These are phyloP conservation scores for Sporothrix inflata DNA, from an alignment of 2,329 filamentous ascomycete genomes.

Conservation along the genomic window DNA sequence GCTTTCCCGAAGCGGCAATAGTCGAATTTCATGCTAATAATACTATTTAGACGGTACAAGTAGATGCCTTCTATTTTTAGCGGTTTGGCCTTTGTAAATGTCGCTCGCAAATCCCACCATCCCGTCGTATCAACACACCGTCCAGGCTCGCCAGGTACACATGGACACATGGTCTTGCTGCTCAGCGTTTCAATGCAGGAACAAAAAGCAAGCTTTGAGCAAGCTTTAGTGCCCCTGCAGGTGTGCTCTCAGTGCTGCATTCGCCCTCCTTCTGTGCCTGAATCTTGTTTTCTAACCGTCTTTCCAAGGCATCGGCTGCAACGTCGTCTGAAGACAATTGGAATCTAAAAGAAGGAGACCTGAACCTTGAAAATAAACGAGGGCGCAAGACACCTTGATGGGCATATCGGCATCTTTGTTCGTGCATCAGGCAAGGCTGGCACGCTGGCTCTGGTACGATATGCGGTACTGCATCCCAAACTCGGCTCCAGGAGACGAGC, in stretches of 20 bases:
- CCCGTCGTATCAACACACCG: too few relatives aligned
- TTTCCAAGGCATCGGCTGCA: not conserved
- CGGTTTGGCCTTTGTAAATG: not conserved
- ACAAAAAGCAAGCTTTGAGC: conserved; percentile 2
- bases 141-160: not conserved
- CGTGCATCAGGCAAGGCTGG: not conserved
- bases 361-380: too few relatives aligned
- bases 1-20: not conserved
- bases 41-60: not conserved
- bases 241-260: not conserved
- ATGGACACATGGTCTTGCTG: not conserved
- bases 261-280: not conserved
- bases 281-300: not conserved
- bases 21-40: not conserved
- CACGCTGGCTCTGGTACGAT: not conserved
- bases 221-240: not conserved
- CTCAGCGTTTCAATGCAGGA: conserved; percentile 17
- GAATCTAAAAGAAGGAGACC: not conserved
- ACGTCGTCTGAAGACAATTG: not conserved
- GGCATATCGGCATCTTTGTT: not conserved
- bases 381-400: not conserved
- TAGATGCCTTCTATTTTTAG: conserved; percentile 7
- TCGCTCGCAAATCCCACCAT: not conserved
- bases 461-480: not conserved
- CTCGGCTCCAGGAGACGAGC: not conserved